Evolutionary conservation across 257 asterid genomes (phyloP), one percentile per base, ranked within the genome.

Genomic region (Solanum tarijense): DNA sequence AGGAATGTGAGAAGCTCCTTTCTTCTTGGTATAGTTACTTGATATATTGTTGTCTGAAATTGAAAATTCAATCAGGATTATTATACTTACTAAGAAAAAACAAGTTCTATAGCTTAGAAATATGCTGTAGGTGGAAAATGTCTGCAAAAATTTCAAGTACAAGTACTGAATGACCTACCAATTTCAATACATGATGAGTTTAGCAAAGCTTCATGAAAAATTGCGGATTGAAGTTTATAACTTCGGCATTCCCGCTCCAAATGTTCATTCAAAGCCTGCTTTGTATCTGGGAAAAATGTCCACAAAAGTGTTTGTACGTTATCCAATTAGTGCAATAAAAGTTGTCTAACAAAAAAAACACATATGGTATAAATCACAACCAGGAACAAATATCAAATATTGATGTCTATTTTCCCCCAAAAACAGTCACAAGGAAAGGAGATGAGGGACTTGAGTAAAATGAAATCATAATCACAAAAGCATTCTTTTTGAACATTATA

Each of bases 181-280:
- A 46, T 66, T 88, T 92, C 90, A 32, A 60, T 29, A 82, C 14
- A 38, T 25, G 96, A 90, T 87, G 91, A 91, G 90, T 92, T 91
- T 41, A 89, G 90, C 89, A 93, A 86, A 23, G 98, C 98, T 92
- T 97, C 98, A 5, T 91, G 91, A 93, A 91, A 93, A 90, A 97
- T 95, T 73, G 99, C 94, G 36, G 98, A 92, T 87, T 94, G 94
- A 68, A 97, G 93, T 89, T 91, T 94, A 90, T 93, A 94, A 87
- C 88, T 92, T 85, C 88, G 93, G 89, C 96, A 94, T 93, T 97
- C 98, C 88, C 90, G 91, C 91, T 91, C 94, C 92, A 97, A 86
- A 91, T 97, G 98, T 85, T 91, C 82, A 60, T 20, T 88, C 79
- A 97, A 93, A 87, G 96, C 94, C 91, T 90, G 94, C 87, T 90